A percentile compares a stretch with the other conserved stretches of the same genome.
These are phyloP conservation scores for Brassica rapa DNA, from an alignment of 345 rosid species.

Conservation along the genomic window DNA sequence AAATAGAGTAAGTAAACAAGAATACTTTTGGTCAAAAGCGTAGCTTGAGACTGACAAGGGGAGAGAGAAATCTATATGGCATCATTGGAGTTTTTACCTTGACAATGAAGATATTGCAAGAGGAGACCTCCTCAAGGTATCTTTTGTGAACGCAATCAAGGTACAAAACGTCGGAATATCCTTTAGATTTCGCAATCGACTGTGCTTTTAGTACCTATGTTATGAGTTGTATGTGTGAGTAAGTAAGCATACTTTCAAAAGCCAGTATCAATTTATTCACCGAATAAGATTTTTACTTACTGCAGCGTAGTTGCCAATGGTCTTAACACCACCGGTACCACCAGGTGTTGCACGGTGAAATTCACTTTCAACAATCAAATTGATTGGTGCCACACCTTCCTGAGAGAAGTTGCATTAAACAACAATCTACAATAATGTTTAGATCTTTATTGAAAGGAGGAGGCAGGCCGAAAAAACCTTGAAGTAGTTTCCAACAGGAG, in stretches of 20 bases:
- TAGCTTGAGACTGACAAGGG: slow-evolving; percentile 2
- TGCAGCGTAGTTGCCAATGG: slow-evolving; percentile 93
- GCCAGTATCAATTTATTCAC: not conserved
- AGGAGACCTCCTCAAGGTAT: slow-evolving; percentile 43
- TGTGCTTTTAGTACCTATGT: slow-evolving; percentile 40
- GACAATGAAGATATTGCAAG: slow-evolving; percentile 43
- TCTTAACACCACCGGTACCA: slow-evolving; percentile 94
- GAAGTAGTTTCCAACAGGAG: slow-evolving; percentile 96
- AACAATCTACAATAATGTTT: not conserved
- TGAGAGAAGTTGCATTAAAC: slow-evolving; percentile 27
- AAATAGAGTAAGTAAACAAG: slow-evolving; percentile 6
- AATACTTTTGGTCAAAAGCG: not conserved
- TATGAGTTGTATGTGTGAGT: not conserved
- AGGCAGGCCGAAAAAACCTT: slow-evolving; percentile 47
- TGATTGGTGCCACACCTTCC: slow-evolving; percentile 78
- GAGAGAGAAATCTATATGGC: not conserved
- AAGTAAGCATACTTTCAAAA: not conserved
- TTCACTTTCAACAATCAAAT: slow-evolving; percentile 39
- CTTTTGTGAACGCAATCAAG: slow-evolving; percentile 41
- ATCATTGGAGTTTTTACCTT: slow-evolving; percentile 27
- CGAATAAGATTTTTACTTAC: slow-evolving; percentile 45
- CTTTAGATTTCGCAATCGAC: slow-evolving; percentile 40
- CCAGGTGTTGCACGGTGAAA: slow-evolving; percentile 90
- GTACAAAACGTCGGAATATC: slow-evolving; percentile 43
- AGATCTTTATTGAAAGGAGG: not conserved